Base-by-base conservation (phyloP, 2,329 filamentous ascomycete species). In the Phyllosticta citriasiana region DNA sequence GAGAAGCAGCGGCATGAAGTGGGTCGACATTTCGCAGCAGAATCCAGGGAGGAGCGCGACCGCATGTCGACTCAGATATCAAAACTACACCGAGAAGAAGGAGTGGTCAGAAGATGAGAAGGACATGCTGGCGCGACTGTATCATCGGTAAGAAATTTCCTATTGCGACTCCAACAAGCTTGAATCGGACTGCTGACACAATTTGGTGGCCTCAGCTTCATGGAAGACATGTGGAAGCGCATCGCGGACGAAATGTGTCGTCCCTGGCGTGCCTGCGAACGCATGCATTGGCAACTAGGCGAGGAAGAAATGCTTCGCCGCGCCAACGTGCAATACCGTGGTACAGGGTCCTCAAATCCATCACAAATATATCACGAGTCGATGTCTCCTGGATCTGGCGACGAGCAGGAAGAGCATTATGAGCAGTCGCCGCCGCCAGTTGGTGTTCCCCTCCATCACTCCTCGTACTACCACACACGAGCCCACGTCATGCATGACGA, bases 91-190 rank as follows among this genome's bases (percentile, higher is more conserved):
- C 59, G 94, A 99, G 75, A 84, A 91, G 69, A 83, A 91, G 62
- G 91, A 89, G 68, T 91, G 96, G 72, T 97, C 93, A 92, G 91
- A 97, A 70, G 94, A 97, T 71, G 93, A 97, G 74, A 97, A 97
- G 78, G 96, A 97, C 77, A 97, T 96, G 78, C 85, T 97, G 57
- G 93, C 93, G 47, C 84, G 92, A 69, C 82, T 97, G 53, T 97
- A 97, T 74, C 92, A 97, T 78, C 89, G 94, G 93, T 97, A 73
- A 63, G 73, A 72, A 67, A 47, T 56, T 59, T 51, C n/a, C 35
- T 33, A 14, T 55, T 30, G 1, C 10, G 4, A 40, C 33, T 16
- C 33, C 33, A 40, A 8, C 33, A 40, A 40, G 30, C 30, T 33
- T 12, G 9, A 33, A 9, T 27, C 51, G 14, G 54, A 57, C 57